These are phyloP conservation scores for Rugonectria rugulosa DNA, from an alignment of 2,329 filamentous ascomycete species.

Conservation along the genomic window DNA sequence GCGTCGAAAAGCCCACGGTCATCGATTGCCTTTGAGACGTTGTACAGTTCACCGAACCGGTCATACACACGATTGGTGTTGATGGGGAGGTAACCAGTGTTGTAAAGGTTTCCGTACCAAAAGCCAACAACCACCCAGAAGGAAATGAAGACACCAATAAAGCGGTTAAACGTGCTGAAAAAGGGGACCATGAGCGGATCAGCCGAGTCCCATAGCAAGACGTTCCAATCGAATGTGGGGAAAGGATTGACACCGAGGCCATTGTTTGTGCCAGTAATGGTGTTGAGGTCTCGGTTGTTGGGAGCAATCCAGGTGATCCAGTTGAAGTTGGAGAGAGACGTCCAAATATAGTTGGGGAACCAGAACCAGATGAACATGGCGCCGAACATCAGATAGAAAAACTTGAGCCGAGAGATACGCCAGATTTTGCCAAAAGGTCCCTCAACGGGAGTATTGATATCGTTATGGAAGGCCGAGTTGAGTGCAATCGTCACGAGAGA, in stretches of 20 bases:
- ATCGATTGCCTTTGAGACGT: constrained; percentile 53
- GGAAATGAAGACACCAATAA: constrained; percentile 63
- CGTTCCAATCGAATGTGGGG: constrained; percentile 59
- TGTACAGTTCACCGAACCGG: constrained; percentile 56
- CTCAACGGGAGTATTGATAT: constrained; percentile 48
- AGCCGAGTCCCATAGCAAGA: constrained; percentile 51
- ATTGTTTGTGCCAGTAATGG: constrained; percentile 53
- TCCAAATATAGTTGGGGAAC: constrained; percentile 64
- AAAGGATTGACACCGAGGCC: constrained; percentile 56
- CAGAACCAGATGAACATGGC: constrained; percentile 67
- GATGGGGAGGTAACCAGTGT: constrained; percentile 62
- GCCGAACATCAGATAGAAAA: constrained; percentile 58
- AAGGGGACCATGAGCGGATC: constrained; percentile 59
- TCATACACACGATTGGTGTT: constrained; percentile 61
- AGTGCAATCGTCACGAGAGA: constrained; percentile 63
- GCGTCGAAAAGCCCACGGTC: constrained; percentile 53
- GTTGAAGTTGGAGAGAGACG: constrained; percentile 60
- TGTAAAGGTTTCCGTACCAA: constrained; percentile 67
- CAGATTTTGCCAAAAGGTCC: constrained; percentile 54
- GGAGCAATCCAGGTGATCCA: constrained; percentile 66
- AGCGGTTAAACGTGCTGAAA: constrained; percentile 68
- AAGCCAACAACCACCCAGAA: constrained; percentile 63
- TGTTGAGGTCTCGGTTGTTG: constrained; percentile 50
- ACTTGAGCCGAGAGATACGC: constrained; percentile 58
- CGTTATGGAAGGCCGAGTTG: constrained; percentile 60